These are phyloP conservation scores for Fraxinus pennsylvanica DNA, from an alignment of 257 asterid species.

Conservation along the genomic window DNA sequence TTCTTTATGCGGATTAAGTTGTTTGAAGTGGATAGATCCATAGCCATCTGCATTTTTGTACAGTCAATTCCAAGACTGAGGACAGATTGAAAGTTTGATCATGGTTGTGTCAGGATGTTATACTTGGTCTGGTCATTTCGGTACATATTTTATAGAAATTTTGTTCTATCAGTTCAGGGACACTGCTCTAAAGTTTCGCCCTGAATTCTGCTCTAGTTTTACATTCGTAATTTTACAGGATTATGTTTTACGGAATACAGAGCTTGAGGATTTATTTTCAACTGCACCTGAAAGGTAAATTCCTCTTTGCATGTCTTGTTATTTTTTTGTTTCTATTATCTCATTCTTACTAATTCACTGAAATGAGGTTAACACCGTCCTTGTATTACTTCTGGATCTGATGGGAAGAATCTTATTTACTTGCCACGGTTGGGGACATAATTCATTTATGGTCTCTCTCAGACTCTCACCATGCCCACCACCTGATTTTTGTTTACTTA, in stretches of 20 bases:
- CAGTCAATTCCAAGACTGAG: background rate
- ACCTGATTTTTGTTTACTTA: background rate
- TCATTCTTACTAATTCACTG: background rate
- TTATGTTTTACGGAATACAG: conserved; percentile 72
- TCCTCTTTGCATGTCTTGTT: conserved; percentile 9
- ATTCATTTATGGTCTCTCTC: background rate
- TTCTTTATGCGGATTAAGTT: background rate
- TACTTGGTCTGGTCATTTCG: background rate
- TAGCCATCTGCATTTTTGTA: background rate
- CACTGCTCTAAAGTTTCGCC: conserved; percentile 5
- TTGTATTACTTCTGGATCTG: conserved; percentile 19
- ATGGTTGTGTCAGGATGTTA: background rate
- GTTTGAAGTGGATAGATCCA: background rate
- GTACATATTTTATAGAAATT: conserved; percentile 9
- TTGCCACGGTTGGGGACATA: background rate
- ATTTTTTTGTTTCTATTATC: conserved; percentile 8
- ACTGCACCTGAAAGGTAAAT: conserved; percentile 91
- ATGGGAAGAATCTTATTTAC: background rate
- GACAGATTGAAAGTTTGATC: conserved; percentile 4
- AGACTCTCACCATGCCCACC: background rate
- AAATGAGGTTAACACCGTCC: conserved; percentile 11
- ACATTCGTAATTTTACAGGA: conserved; percentile 60
- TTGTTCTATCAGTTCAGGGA: conserved; percentile 10
- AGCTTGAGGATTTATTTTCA: conserved; percentile 90
- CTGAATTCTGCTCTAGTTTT: conserved; percentile 7